phyloP scores from a whole-genome alignment of 176 grass and related monocot genomes.

The Luzula sylvatica region DNA sequence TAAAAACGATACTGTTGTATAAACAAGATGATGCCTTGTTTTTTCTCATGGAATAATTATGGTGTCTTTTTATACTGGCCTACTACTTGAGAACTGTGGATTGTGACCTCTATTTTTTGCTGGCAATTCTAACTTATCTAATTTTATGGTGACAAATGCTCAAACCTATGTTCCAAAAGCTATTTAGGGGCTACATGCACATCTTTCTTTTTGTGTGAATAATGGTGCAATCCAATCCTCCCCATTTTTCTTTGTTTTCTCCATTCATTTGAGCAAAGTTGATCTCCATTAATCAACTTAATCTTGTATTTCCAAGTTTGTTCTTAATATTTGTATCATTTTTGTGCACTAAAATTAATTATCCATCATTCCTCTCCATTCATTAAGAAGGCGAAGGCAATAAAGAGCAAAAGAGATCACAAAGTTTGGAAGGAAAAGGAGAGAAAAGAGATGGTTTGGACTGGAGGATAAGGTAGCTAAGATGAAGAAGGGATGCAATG shows the following conservation, averaged over 20 bases:
- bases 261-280: neutral
- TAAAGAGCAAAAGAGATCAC: neutral
- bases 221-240: constrained; percentile 23
- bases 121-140: constrained; percentile 3
- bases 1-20: constrained; percentile 6
- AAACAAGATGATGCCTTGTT: constrained; percentile 1
- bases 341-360: constrained; percentile 1
- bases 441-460: neutral
- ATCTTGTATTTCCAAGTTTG: too few species aligned
- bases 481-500: constrained; percentile 22
- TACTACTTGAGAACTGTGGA: constrained; percentile 3
- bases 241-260: constrained; percentile 2
- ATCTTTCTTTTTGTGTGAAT: constrained; percentile 26
- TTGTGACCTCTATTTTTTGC: constrained; percentile 11
- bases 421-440: neutral
- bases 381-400: neutral
- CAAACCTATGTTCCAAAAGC: constrained; percentile 16
- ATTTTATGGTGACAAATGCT: constrained; percentile 15
- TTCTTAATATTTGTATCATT: too few species aligned
- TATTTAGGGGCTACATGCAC: constrained; percentile 10
- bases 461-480: constrained; percentile 13
- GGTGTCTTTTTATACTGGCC: neutral
- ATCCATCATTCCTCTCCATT: too few species aligned
- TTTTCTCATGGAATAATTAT: constrained; percentile 13
- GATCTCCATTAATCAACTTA: neutral